phyloP scores from a whole-genome alignment of 345 rosid genomes.

The Syzygium grande region DNA sequence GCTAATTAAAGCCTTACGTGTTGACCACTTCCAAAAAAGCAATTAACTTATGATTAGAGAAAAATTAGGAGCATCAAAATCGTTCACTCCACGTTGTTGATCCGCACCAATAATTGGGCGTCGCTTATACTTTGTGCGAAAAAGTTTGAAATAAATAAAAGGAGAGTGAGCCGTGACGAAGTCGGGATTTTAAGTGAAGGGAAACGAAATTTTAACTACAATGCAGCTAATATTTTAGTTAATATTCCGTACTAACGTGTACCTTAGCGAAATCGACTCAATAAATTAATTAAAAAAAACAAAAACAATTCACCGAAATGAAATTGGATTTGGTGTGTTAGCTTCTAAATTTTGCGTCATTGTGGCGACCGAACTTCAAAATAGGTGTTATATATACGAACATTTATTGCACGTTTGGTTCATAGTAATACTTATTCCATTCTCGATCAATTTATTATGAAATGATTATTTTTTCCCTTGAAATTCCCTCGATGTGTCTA shows the following conservation, averaged over 20 bases:
- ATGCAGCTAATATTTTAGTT: no score
- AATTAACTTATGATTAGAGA: neutral
- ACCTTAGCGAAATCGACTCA: no score
- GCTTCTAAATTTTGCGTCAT: no score
- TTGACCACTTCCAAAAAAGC: neutral
- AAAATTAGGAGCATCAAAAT: neutral
- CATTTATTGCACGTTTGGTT: neutral
- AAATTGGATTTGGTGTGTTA: neutral
- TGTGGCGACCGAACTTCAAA: neutral
- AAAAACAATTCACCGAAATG: no score
- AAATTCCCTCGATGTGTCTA: neutral
- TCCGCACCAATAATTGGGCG: neutral
- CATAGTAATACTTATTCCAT: neutral
- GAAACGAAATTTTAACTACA: no score
- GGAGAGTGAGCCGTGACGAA: neutral
- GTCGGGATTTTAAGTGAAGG: no score
- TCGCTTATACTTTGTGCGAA: neutral
- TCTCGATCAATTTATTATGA: neutral
- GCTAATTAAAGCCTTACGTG: no score
- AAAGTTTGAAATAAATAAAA: neutral
- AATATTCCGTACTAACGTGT: no score
- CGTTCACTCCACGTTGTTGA: neutral
- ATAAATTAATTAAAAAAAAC: no score
- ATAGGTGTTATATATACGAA: neutral
- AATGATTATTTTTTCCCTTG: neutral